Base-by-base conservation (phyloP, 75 land plant species). In the Isoetes taiwanensis region DNA sequence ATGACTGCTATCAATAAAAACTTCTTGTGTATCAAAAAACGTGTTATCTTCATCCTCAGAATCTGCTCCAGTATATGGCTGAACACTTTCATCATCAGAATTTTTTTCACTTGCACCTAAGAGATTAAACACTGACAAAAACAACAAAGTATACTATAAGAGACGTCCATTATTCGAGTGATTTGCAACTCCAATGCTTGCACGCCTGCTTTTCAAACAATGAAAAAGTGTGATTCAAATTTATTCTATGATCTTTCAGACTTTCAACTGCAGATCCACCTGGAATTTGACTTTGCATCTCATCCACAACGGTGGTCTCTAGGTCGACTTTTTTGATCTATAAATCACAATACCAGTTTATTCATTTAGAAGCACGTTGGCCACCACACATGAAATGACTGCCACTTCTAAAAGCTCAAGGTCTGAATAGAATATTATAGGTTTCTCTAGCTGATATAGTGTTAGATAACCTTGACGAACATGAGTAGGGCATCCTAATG, bases 321-420 rank as follows among this genome's bases (percentile, higher is more conserved):
- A 46, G 50, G 21, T 46, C 50, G 16, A 46, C 50, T n/a, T 46
- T 46, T 16, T 46, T 23, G 5, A 23, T 23, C 50, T 46, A 37
- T n/a, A n/a, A n/a, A n/a, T n/a, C n/a, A n/a, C n/a, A n/a, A n/a
- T n/a, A n/a, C 11, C 2, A 11, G 2, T 2, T 10, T 29, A 1
- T 59, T 55, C 66, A 58, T 56, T 30, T 35, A 58, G 11, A 40
- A 37, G 61, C 61, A n/a, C n/a, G n/a, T n/a, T n/a, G n/a, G n/a
- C n/a, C n/a, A n/a, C n/a, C n/a, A n/a, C n/a, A n/a, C n/a, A n/a
- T n/a, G n/a, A n/a, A n/a, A n/a, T n/a, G n/a, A n/a, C n/a, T n/a
- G n/a, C n/a, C n/a, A n/a, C n/a, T n/a, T n/a, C n/a, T n/a, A n/a
- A n/a, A n/a, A n/a, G n/a, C n/a, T n/a, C n/a, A n/a, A n/a, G n/a